Base-by-base conservation (phyloP, 176 grass and related monocot species). In the Canna indica region DNA sequence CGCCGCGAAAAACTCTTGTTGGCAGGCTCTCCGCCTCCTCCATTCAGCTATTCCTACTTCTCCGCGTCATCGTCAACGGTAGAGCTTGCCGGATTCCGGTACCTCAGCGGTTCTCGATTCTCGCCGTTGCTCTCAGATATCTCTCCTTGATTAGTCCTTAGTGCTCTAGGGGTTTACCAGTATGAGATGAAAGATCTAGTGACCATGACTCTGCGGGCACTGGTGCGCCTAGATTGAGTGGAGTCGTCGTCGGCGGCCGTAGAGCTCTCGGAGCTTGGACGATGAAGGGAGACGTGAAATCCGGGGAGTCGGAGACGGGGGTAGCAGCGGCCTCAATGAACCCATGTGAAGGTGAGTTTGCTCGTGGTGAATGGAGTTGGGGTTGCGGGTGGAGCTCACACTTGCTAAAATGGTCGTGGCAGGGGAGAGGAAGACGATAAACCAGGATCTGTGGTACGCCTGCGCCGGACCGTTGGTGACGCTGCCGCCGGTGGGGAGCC, bases 381-480 rank as follows among this genome's bases (percentile, higher is more conserved):
- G 18, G 7, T 66, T 66, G 32, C 12, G 0, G 1, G 0, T 66
- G 4, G 34, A 66, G 63, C 33, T 66, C 33, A 66, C 63, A 25
- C 32, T 24, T 66, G 32, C 18, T 7, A 18, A 7, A 39, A 66
- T 66, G 63, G 34, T 66, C 5, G 63, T 36, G 32, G 63, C 63
- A 66, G 63, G 63, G n/a, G 18, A 66, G 33, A 66, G 20, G 8
- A 35, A 22, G 18, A 38, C 16, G 63, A 66, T 66, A 36, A 66
- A 66, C 34, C 32, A 66, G 63, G 63, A 66, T 16, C 63, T 66
- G 2, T 66, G 63, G 63, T 39, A 66, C 18, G 63, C 63, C 7
- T 66, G 63, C 63, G 63, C 63, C 32, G 63, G 63, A 9, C 63
- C 63, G 18, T 18, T 66, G 63, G 63, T 66, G 31, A 7, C 33